These are phyloP conservation scores for Micractinium sp. DNA, from an alignment of 139 green algal species.

Conservation along the genomic window DNA sequence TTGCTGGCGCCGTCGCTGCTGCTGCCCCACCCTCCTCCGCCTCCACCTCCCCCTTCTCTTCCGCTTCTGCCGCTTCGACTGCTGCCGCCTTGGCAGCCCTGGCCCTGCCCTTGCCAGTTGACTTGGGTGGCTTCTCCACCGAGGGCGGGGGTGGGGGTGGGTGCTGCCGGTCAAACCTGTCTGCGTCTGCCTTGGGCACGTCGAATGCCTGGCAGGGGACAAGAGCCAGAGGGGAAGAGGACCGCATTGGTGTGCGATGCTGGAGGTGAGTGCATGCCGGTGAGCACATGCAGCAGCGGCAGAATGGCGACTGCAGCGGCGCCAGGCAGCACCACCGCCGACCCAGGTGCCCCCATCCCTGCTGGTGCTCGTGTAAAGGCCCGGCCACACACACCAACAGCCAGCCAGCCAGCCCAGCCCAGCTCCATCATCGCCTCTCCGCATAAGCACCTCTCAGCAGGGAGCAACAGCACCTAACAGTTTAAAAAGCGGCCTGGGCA, in stretches of 20 bases:
- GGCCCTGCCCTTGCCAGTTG: background rate
- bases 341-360: too few relatives aligned
- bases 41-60: background rate
- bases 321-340: too few relatives aligned
- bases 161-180: slow-evolving; percentile 18
- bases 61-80: background rate
- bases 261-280: background rate
- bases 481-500: background rate
- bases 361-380: too few relatives aligned
- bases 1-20: background rate
- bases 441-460: too few relatives aligned
- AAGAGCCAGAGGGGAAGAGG: too few relatives aligned
- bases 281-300: too few relatives aligned
- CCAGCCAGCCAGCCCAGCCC: too few relatives aligned
- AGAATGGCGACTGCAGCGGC: too few relatives aligned
- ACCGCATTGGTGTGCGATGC: too few relatives aligned
- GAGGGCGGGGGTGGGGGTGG: background rate
- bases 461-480: background rate
- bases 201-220: slow-evolving; percentile 12
- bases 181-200: background rate
- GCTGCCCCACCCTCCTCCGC: background rate
- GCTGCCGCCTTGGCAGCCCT: background rate
- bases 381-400: too few relatives aligned
- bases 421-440: too few relatives aligned
- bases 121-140: background rate